phyloP scores from a whole-genome alignment of 106 monocot genomes.

The Xerophyta viscosa region DNA sequence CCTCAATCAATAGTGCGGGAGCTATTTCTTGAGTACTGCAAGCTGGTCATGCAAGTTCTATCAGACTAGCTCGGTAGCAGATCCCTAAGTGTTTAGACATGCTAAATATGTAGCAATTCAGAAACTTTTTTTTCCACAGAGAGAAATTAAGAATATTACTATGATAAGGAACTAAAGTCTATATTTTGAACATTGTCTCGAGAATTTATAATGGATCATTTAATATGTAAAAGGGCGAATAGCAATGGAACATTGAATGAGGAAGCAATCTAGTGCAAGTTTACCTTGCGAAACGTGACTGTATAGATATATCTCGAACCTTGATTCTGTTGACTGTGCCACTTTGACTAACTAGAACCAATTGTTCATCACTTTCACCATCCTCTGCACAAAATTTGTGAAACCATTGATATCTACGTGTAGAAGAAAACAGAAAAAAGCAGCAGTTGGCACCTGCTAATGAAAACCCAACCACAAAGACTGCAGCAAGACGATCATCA shows the following conservation, averaged over 20 bases:
- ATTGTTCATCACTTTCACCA: slow-evolving; percentile 87
- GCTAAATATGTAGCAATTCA: too few species aligned
- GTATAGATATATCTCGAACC: slow-evolving; percentile 90
- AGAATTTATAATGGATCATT: background rate
- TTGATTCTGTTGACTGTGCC: slow-evolving; percentile 95
- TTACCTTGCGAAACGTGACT: slow-evolving; percentile 68
- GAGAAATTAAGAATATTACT: too few species aligned
- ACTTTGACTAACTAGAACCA: slow-evolving; percentile 94
- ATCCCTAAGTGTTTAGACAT: too few species aligned
- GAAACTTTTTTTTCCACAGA: too few species aligned
- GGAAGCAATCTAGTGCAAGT: background rate
- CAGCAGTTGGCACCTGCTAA: slow-evolving; percentile 39
- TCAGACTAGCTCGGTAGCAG: too few species aligned
- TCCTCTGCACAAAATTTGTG: slow-evolving; percentile 41
- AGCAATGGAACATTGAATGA: background rate
- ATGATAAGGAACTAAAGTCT: too few species aligned
- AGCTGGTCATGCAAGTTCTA: too few species aligned
- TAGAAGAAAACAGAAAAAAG: background rate
- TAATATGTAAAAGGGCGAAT: too few species aligned
- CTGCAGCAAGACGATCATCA: slow-evolving; percentile 75
- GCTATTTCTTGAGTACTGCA: too few species aligned
- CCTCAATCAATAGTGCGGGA: too few species aligned
- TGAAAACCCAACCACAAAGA: slow-evolving; percentile 87
- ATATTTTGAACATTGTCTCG: too few species aligned
- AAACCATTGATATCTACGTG: background rate